Evolutionary conservation across 192 early-diverging fungal species (phyloP).

Genomic region (Anaeromyces robustus): DNA sequence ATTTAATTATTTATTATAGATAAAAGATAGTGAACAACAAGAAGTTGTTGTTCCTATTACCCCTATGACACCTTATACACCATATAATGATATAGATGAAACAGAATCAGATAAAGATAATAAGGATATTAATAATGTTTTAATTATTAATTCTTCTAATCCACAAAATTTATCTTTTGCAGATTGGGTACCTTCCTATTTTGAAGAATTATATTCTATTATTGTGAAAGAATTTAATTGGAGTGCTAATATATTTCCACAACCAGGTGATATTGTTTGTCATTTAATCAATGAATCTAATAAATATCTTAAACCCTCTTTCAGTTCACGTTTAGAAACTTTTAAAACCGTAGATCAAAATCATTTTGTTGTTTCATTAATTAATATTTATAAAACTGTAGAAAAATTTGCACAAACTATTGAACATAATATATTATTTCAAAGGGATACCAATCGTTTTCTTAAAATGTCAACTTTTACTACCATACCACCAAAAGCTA

Average conservation of each 20-base stretch:
- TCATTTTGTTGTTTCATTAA: not conserved
- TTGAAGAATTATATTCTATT: not conserved
- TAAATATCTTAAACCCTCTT: not conserved
- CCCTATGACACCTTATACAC: not conserved
- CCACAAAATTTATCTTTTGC: not conserved
- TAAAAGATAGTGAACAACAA: not conserved
- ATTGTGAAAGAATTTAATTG: not conserved
- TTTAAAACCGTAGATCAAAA: not conserved
- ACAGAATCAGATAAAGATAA: not conserved
- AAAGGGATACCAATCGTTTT: not conserved
- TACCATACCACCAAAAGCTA: no score
- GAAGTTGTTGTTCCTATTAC: not conserved
- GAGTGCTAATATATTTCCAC: not conserved
- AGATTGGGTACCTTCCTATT: not conserved
- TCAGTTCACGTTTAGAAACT: not conserved
- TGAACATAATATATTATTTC: not conserved
- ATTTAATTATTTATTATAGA: not conserved
- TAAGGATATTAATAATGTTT: not conserved
- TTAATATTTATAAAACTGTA: not conserved
- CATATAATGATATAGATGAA: not conserved
- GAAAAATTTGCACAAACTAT: not conserved
- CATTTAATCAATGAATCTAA: not conserved
- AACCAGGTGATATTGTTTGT: not conserved
- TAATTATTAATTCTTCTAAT: not conserved
- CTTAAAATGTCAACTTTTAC: not conserved